A percentile compares a stretch with the other conserved stretches of the same genome.
phyloP scores from a whole-genome alignment of 1,284 basidiomycete species.

The Microbotryum scabiosae region DNA sequence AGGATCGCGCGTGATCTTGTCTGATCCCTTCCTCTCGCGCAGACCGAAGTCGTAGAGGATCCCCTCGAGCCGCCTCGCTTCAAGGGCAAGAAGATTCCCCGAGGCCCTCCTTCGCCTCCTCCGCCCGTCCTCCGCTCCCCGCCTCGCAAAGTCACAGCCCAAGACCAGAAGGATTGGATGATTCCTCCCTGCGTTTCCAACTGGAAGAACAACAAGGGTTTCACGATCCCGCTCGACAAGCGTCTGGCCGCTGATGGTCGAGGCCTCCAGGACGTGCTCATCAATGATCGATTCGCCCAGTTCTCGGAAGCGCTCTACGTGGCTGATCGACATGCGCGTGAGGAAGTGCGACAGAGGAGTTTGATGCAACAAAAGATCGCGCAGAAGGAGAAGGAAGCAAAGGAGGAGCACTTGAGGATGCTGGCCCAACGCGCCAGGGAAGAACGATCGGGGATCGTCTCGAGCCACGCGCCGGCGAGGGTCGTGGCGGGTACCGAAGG shows the following conservation, averaged over 20 bases:
- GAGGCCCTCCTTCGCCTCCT: constrained; percentile 89
- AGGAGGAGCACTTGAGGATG: constrained; percentile 90
- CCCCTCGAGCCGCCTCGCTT: constrained; percentile 93
- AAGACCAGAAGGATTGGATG: constrained; percentile 99
- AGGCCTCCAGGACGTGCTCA: constrained; percentile 94
- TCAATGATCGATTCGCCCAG: constrained; percentile 99
- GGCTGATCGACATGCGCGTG: constrained; percentile 94
- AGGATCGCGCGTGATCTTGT: neutral
- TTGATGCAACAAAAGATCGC: constrained; percentile 98
- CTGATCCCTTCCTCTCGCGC: neutral
- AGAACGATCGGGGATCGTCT: constrained; percentile 67
- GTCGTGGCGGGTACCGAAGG: constrained; percentile 39
- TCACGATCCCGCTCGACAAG: constrained; percentile 97
- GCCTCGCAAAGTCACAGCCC: constrained; percentile 87
- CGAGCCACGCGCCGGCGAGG: constrained; percentile 38
- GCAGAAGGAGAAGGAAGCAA: constrained; percentile 93
- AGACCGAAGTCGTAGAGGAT: constrained; percentile 78
- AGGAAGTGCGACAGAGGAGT: constrained; percentile 90
- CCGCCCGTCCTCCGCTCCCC: constrained; percentile 95
- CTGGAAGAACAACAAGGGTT: constrained; percentile 99
- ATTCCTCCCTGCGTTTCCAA: constrained; percentile 99
- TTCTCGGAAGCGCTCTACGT: constrained; percentile 93
- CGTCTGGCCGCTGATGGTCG: constrained; percentile 94
- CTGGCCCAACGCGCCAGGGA: constrained; percentile 92
- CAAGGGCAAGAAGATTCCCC: constrained; percentile 96